Base-by-base conservation (phyloP, 108 stramenopile species). In the Cyclotella cryptica region DNA sequence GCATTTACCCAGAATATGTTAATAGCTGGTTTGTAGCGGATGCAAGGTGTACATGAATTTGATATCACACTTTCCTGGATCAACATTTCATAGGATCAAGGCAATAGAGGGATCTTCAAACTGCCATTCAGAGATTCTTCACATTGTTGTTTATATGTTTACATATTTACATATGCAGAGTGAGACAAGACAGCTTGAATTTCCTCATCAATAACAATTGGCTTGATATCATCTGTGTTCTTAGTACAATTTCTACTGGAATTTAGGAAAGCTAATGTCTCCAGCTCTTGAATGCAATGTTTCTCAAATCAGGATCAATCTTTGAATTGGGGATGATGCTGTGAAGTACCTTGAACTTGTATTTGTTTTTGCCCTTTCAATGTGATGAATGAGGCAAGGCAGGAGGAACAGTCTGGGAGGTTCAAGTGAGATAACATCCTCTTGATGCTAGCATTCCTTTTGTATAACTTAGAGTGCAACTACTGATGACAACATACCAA, bases 351-450 rank as follows among this genome's bases (percentile, higher is more conserved):
- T 15, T 21, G 28, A 49, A 9, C 46, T 46, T 41, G 10, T n/a
- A 24, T 22, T 55, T 24, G 7, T 14, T 10, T 15, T 55, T 27
- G 15, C 18, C 14, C 6, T 62, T 41, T 21, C 65, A 42, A 40
- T 65, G 42, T 6, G 7, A 53, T 8, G 35, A 10, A 44, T 45
- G 43, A 18, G 64, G 64, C 62, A 51, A 74, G 5, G 51, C 21
- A 15, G 73, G 73, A 54, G 63, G 73, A 42, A 39, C 47, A 21
- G 73, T 74, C 41, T 53, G 19, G 3, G 5, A 10, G 15, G 62
- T 27, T 65, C 41, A 51, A 15, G 73, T 74, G 19, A 74, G 51
- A 27, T 21, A 19, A 0, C 73, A 62, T 41, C 73, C 73, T 65
- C 52, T n/a, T 27, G 52, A 49, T 3, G 6, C 21, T 11, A 74